Conservation (phyloP, 106 monocot species). For the Dioscorea dumetorum region DNA sequence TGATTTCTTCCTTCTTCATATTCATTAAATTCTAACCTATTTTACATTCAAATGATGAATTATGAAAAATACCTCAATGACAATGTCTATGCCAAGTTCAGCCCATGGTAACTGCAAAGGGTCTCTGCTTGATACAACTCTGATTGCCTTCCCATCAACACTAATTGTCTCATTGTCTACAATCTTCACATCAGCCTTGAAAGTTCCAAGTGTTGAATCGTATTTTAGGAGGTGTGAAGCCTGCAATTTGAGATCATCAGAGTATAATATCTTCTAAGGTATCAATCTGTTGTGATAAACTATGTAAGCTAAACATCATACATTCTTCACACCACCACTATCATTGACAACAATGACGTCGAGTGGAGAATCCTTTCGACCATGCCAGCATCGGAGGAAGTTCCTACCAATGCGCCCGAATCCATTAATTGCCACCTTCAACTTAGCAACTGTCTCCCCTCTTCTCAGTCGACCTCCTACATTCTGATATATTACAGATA, state of each 20-base stretch:
- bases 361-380: slow-evolving; percentile 82
- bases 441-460: slow-evolving; percentile 80
- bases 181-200: slow-evolving; percentile 93
- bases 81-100: slow-evolving; percentile 93
- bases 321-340: slow-evolving; percentile 94
- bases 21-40: no score
- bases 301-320: slow-evolving; percentile 11
- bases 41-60: no score
- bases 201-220: slow-evolving; percentile 90
- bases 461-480: slow-evolving; percentile 27
- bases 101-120: slow-evolving; percentile 93
- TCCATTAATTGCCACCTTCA: slow-evolving; percentile 96
- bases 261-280: no score
- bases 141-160: slow-evolving; percentile 85
- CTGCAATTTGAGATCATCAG: slow-evolving; percentile 17
- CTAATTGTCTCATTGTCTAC: slow-evolving; percentile 77
- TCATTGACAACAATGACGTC: slow-evolving; percentile 92
- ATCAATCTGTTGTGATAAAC: no score
- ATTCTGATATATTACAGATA: slow-evolving; percentile 20
- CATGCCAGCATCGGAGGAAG: slow-evolving; percentile 97
- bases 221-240: slow-evolving; percentile 99
- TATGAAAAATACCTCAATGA: slow-evolving; percentile 65
- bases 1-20: no score
- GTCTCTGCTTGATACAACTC: slow-evolving; percentile 78
- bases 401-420: slow-evolving; percentile 93